These are phyloP conservation scores for carrot (Daucus carota) DNA, from an alignment of 129 eudicot genomes.

Conservation along the genomic window DH1_v3.0 NC_030381.2:26519501-26520000, in stretches of 20 bases:
- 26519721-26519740: conserved; percentile 14
- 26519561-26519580: conserved; percentile 22
- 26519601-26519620: conserved; percentile 20
- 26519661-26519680: conserved; percentile 7
- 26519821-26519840: conserved; percentile 16
- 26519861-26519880: conserved; percentile 34
- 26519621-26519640: conserved; percentile 33
- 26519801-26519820: background rate
- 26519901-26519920: conserved; percentile 17
- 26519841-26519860: conserved; percentile 24
- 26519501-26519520: conserved; percentile 24
- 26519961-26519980: conserved; percentile 52
- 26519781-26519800: conserved; percentile 38
- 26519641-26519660: conserved; percentile 34
- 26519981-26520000: conserved; percentile 26
- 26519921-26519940: conserved; percentile 38
- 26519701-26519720: conserved; percentile 20
- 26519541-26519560: background rate
- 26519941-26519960: conserved; percentile 52
- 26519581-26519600: conserved; percentile 16
- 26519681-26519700: conserved; percentile 11
- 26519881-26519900: conserved; percentile 44
- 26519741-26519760: conserved; percentile 20
- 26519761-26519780: conserved; percentile 21
- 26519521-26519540: conserved; percentile 10